Percentiles rank a stretch among this genome's conserved stretches.
Evolutionary conservation across 2,329 filamentous ascomycete species (phyloP).

Genomic region (Didymella arachidicola): DNA sequence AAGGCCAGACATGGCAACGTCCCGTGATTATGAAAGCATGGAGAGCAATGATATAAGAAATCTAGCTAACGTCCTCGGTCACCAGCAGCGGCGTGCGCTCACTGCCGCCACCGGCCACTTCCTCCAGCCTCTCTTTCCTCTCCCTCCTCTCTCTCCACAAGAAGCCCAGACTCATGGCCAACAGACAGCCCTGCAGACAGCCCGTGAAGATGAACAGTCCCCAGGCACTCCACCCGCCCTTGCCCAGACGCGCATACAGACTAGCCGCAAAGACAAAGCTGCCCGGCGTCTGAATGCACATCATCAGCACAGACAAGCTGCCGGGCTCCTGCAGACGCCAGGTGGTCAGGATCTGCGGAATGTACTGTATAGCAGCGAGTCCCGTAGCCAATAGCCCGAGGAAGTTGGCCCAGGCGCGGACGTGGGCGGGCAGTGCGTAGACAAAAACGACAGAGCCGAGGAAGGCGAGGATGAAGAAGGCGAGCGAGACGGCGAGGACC

Average conservation of each 20-base stretch:
- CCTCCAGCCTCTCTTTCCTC: constrained; percentile 36
- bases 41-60: background rate
- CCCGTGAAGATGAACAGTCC: constrained; percentile 89
- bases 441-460: constrained; percentile 71
- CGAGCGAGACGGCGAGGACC: constrained; percentile 74
- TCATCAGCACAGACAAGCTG: constrained; percentile 94
- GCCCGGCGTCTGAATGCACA: constrained; percentile 96
- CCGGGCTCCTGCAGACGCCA: constrained; percentile 85
- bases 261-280: constrained; percentile 89
- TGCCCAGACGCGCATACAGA: constrained; percentile 79
- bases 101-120: constrained; percentile 2
- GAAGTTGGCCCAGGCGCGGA: constrained; percentile 83
- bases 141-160: constrained; percentile 60
- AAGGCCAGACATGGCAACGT: background rate
- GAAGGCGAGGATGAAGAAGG: constrained; percentile 77
- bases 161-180: constrained; percentile 83
- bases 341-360: constrained; percentile 94
- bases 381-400: constrained; percentile 80
- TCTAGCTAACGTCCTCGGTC: constrained; percentile 16
- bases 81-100: constrained; percentile 13
- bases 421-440: constrained; percentile 67
- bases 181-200: constrained; percentile 78
- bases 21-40: background rate
- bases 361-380: constrained; percentile 86
- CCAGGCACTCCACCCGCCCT: constrained; percentile 94